Evolutionary conservation across 805 yeast genomes (phyloP), one percentile per base, ranked within the genome.

Genomic region (Candida krabiensis): DNA sequence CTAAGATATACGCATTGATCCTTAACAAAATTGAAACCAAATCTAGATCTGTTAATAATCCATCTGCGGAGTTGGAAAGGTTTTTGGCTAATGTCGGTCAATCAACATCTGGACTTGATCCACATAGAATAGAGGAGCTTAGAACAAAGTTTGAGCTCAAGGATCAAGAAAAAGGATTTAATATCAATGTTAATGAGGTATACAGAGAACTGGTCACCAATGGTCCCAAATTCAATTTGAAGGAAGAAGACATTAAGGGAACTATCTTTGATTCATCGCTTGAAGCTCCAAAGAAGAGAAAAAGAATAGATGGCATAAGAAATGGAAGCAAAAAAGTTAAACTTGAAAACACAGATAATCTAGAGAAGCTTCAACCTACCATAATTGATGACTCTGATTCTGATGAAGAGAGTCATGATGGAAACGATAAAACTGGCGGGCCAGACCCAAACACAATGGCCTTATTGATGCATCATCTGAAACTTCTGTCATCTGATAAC

Each of bases 1-100:
- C 93, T 0, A 61, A 69, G 30, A 71, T 93, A 9, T 91, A 86
- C 56, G 68, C 69, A 31, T 59, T 70, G 9, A 78, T 81, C 3
- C 70, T 93, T 40, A 48, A 61, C 13, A 55, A 73, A 27, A 67
- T 85, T 14, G 96, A 88, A 57, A 70, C 66, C 46, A 66, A 64
- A 33, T 73, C 83, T 4, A 75, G 77, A 6, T 60, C 60, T 14
- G 44, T 46, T 12, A 25, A 32, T 7, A 35, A 44, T 19, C 37
- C 49, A 13, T 51, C 46, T 14, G 40, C 53, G 8, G 37, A 57
- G 34, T 24, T 61, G 14, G 61, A 60, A 35, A 50, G 42, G 28
- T 49, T 50, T 25, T 41, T 60, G 27, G 55, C 65, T 9, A 56
- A 56, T 28, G 61, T 61, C 2, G 64, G 65, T 29, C 50, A 50